Conservation (phyloP, 2,329 filamentous ascomycete genomes). For the Diaporthe sp. region DNA sequence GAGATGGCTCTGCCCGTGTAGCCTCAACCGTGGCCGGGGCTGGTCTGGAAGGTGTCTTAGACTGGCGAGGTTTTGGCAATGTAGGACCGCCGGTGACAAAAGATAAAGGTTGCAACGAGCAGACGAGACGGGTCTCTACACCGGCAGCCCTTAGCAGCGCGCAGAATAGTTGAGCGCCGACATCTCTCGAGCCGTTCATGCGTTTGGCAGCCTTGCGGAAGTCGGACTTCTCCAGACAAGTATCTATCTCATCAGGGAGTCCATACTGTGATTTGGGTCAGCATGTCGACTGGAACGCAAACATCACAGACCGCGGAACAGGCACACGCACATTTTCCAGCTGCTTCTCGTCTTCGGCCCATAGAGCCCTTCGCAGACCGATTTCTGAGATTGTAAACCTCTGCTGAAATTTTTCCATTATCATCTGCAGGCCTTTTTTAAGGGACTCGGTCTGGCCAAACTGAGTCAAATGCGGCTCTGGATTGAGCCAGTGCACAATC, state of each 20-base stretch:
- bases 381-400: conserved; percentile 79
- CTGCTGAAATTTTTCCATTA: conserved; percentile 75
- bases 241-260: conserved; percentile 74
- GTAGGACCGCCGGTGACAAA: conserved; percentile 70
- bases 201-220: conserved; percentile 79
- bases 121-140: conserved; percentile 85
- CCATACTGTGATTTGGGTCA: conserved; percentile 60
- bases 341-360: conserved; percentile 78
- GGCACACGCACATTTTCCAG: conserved; percentile 65
- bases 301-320: conserved; percentile 29
- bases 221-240: conserved; percentile 76
- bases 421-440: conserved; percentile 81
- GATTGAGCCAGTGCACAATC: conserved; percentile 76
- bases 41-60: conserved; percentile 48
- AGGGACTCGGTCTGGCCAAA: conserved; percentile 83
- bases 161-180: conserved; percentile 92
- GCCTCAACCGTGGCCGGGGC: conserved; percentile 7
- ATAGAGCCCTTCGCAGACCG: conserved; percentile 78
- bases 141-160: conserved; percentile 86
- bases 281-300: conserved; percentile 29
- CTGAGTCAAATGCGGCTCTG: conserved; percentile 76
- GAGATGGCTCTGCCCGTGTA: conserved; percentile 44
- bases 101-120: conserved; percentile 87
- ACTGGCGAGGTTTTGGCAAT: conserved; percentile 57
- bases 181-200: conserved; percentile 86